phyloP scores from a whole-genome alignment of 345 rosid species.

The Pistacia vera region DNA sequence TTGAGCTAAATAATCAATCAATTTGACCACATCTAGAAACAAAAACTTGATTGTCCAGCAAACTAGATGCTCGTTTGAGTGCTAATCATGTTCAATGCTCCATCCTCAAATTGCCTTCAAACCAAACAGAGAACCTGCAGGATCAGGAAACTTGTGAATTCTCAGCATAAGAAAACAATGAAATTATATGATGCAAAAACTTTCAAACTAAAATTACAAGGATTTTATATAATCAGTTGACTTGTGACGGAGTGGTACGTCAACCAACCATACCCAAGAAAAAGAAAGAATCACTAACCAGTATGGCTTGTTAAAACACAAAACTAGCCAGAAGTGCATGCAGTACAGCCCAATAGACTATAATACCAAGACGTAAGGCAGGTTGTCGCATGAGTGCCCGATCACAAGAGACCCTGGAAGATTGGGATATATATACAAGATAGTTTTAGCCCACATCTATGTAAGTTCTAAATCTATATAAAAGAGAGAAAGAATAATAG shows the following conservation, averaged over 20 bases:
- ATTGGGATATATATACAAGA: neutral
- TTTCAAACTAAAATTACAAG: no score
- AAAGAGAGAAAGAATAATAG: neutral
- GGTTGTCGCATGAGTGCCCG: conserved; percentile 93
- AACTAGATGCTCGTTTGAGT: neutral
- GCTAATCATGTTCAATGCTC: conserved; percentile 1
- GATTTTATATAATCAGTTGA: no score
- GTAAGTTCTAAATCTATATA: neutral
- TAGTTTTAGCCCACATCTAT: conserved; percentile 8
- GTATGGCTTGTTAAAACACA: conserved; percentile 56
- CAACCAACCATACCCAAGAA: neutral
- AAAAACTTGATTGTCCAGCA: neutral
- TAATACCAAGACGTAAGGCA: conserved; percentile 80
- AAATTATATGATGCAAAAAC: no score
- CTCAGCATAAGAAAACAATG: neutral
- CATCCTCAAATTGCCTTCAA: conserved; percentile 10
- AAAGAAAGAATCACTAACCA: conserved; percentile 34
- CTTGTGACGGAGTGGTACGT: neutral
- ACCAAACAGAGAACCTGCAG: conserved; percentile 29
- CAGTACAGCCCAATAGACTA: conserved; percentile 85
- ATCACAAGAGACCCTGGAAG: conserved; percentile 90
- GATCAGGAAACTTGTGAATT: conserved; percentile 6
- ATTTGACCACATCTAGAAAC: conserved; percentile 18
- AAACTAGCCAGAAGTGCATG: conserved; percentile 73
- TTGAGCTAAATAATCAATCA: conserved; percentile 42